Percentiles rank a stretch among this genome's conserved stretches.
Conservation (phyloP, 305 asterid species). For the Fraxinus albicans region DNA sequence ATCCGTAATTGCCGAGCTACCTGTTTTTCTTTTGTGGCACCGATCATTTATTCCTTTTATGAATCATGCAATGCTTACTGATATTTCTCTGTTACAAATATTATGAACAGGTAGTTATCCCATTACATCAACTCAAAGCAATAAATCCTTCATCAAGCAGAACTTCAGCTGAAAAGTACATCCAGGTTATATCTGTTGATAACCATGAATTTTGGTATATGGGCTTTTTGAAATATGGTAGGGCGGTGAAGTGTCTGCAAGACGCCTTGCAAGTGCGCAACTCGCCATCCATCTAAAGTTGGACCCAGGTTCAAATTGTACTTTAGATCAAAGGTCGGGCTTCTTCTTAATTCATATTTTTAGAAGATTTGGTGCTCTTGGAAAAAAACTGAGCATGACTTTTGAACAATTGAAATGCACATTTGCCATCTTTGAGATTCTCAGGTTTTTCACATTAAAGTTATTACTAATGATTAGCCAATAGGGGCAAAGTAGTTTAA, state of each 20-base stretch:
- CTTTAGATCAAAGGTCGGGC: conserved; percentile 1
- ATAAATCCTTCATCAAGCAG: conserved; percentile 80
- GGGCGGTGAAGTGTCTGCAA: conserved; percentile 72
- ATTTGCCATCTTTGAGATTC: conserved; percentile 1
- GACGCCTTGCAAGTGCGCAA: conserved; percentile 45
- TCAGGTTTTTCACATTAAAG: conserved; percentile 1
- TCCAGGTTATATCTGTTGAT: conserved; percentile 87
- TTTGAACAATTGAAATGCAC: not conserved
- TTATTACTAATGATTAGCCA: not conserved
- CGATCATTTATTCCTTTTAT: not conserved
- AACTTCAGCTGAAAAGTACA: conserved; percentile 68
- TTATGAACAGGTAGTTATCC: conserved; percentile 76
- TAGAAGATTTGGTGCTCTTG: conserved; percentile 4
- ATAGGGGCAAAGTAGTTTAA: not conserved
- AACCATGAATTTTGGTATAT: conserved; percentile 95
- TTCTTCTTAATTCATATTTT: conserved; percentile 11
- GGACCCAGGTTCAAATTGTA: conserved; percentile 5
- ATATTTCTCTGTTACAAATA: not conserved
- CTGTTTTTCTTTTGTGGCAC: not conserved
- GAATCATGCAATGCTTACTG: not conserved
- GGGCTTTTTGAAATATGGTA: conserved; percentile 79
- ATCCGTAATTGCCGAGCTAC: conserved; percentile 2
- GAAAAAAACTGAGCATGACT: not conserved
- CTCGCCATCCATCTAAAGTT: conserved; percentile 46
- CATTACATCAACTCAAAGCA: conserved; percentile 89